A percentile compares a stretch with the other conserved stretches of the same genome.
Evolutionary conservation across 2,329 filamentous ascomycete genomes (phyloP).

Genomic region (Gyromitra esculenta): DNA sequence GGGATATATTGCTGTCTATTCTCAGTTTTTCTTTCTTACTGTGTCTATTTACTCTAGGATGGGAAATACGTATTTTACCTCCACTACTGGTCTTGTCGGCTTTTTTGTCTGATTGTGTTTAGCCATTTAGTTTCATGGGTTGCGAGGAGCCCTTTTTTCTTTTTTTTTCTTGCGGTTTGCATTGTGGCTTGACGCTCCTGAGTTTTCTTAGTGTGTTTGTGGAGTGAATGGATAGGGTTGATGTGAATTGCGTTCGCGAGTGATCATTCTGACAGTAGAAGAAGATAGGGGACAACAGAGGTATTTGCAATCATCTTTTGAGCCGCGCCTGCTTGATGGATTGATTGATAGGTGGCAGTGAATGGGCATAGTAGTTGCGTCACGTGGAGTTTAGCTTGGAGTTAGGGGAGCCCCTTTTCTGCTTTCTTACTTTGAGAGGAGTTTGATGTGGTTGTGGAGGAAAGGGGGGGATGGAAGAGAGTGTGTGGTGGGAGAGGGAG

Average conservation of each 20-base stretch:
- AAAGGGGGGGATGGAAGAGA: no score
- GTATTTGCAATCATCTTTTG: background rate
- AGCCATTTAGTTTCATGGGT: background rate
- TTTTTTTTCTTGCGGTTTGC: background rate
- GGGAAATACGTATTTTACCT: background rate
- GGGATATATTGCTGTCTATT: background rate
- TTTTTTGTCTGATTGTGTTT: background rate
- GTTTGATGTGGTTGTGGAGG: background rate
- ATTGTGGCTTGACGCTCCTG: background rate
- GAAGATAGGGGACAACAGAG: no score
- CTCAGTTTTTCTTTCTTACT: background rate
- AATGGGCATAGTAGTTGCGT: background rate
- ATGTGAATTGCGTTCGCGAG: no score
- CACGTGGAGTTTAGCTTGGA: background rate
- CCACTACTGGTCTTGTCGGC: background rate
- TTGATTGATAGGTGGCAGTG: background rate
- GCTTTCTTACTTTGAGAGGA: background rate
- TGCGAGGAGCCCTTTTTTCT: background rate
- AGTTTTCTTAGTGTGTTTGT: background rate
- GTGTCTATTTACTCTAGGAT: background rate
- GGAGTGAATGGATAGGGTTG: no score
- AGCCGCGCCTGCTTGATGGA: background rate
- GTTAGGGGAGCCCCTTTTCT: conserved; percentile 1
- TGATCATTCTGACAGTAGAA: no score
- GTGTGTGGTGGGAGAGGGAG: background rate